Conservation (phyloP, 2,329 filamentous ascomycete genomes). For the Aspergillus tamarii region DNA sequence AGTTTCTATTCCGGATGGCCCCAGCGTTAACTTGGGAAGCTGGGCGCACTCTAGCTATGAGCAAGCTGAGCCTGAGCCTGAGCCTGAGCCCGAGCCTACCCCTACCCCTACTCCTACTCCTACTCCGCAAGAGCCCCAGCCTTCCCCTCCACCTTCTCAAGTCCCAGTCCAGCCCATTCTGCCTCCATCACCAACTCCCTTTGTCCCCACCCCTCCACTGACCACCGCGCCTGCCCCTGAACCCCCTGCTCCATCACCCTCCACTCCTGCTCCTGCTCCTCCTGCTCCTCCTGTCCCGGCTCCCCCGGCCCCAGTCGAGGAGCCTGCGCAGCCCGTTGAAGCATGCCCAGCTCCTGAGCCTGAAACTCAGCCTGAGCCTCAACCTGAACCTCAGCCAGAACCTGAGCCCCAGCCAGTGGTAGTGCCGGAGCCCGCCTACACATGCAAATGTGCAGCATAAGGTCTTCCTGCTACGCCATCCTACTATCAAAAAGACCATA, state of each 20-base stretch:
- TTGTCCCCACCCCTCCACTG: constrained; percentile 7
- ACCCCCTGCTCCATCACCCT: not conserved
- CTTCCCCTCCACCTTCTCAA: not conserved
- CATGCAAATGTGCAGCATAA: constrained; percentile 12
- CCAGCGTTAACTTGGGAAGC: constrained; percentile 13
- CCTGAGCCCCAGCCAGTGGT: constrained; percentile 11
- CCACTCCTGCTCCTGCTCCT: constrained; percentile 7
- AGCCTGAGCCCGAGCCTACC: constrained; percentile 16
- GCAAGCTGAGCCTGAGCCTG: constrained; percentile 16
- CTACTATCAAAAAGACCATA: not conserved
- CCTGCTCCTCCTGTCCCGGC: constrained; percentile 5
- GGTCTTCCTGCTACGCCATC: not conserved
- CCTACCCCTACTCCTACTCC: not conserved
- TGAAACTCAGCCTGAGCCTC: constrained; percentile 7
- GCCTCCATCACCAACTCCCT: constrained; percentile 7
- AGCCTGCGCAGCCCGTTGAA: not conserved
- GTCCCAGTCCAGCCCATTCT: not conserved
- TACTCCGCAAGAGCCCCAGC: not conserved
- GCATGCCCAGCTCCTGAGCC: constrained; percentile 8
- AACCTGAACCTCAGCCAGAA: constrained; percentile 5
- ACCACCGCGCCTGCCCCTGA: not conserved
- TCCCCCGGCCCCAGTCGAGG: not conserved
- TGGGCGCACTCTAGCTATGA: constrained; percentile 23
- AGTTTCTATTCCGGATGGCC: constrained; percentile 23
- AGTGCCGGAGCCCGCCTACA: constrained; percentile 4